A percentile compares a stretch with the other conserved stretches of the same genome.
Evolutionary conservation across 345 rosid genomes (phyloP).

Genomic region (Eucalyptus grandis): DNA sequence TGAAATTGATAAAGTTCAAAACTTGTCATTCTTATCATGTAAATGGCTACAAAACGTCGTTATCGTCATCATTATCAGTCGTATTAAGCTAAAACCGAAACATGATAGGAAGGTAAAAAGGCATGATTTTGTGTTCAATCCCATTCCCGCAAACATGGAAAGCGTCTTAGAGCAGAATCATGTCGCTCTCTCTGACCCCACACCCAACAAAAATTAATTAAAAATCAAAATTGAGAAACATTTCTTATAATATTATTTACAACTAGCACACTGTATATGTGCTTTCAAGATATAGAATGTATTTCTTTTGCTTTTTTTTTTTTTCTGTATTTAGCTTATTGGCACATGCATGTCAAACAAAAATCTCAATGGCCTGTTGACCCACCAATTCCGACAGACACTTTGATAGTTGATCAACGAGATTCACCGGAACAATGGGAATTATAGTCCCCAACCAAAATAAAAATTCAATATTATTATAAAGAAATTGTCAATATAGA

Average conservation of each 20-base stretch:
- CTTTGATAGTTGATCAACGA: not conserved
- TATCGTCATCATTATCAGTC: not conserved
- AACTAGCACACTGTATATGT: not conserved
- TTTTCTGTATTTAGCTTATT: not conserved
- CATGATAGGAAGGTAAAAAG: not conserved
- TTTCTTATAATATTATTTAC: not conserved
- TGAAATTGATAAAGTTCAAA: not conserved
- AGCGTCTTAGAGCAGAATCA: not conserved
- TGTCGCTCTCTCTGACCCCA: not conserved
- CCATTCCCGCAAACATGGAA: not conserved
- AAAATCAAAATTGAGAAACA: not conserved
- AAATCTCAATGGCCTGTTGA: not conserved
- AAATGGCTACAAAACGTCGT: not conserved
- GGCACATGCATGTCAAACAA: not conserved
- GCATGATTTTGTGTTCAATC: not conserved
- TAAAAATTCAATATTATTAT: not conserved
- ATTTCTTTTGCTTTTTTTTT: not conserved
- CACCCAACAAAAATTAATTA: not conserved
- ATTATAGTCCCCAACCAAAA: not conserved
- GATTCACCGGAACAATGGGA: not conserved
- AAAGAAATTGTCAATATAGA: not conserved
- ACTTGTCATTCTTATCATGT: not conserved
- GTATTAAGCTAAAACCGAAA: not conserved
- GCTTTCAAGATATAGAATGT: not conserved
- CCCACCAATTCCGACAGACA: not conserved